Conservation (phyloP, 202 grass and related monocot species). For the Alloteropsis angusta region DNA sequence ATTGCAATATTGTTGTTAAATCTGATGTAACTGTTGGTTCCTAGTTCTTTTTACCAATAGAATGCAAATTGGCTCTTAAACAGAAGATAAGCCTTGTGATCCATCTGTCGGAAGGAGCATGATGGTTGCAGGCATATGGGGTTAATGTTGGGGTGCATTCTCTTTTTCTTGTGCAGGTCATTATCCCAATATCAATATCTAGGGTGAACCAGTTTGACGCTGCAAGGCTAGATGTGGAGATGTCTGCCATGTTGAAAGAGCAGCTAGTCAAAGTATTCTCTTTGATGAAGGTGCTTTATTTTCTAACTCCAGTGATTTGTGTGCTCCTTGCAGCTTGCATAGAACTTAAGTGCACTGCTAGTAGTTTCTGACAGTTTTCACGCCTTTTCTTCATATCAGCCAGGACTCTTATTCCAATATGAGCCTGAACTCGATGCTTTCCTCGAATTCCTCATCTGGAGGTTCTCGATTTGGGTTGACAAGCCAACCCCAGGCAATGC, state of each 20-base stretch:
- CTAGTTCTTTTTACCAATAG: background rate
- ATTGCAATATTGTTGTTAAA: background rate
- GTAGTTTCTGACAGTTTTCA: slow-evolving; percentile 17
- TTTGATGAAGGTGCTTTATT: slow-evolving; percentile 75
- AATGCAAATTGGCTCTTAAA: background rate
- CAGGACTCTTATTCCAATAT: slow-evolving; percentile 94
- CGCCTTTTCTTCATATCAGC: slow-evolving; percentile 52
- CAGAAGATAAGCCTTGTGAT: background rate
- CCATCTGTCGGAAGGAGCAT: background rate
- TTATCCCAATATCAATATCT: slow-evolving; percentile 69
- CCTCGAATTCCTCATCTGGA: slow-evolving; percentile 96
- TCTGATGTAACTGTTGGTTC: background rate
- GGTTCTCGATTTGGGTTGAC: slow-evolving; percentile 98
- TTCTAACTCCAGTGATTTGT: background rate
- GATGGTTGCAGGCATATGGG: background rate
- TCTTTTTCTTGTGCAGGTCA: slow-evolving; percentile 37
- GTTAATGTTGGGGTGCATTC: background rate
- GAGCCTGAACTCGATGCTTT: slow-evolving; percentile 96
- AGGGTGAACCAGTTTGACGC: slow-evolving; percentile 97
- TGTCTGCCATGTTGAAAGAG: slow-evolving; percentile 97
- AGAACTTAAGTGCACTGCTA: background rate
- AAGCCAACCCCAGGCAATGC: slow-evolving; percentile 92
- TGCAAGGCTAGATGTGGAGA: slow-evolving; percentile 80
- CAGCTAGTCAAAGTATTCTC: slow-evolving; percentile 93
- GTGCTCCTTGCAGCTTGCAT: background rate